Evolutionary conservation across 345 rosid genomes (phyloP), one percentile per base, ranked within the genome.

Genomic region (Citrus trifoliata): DNA sequence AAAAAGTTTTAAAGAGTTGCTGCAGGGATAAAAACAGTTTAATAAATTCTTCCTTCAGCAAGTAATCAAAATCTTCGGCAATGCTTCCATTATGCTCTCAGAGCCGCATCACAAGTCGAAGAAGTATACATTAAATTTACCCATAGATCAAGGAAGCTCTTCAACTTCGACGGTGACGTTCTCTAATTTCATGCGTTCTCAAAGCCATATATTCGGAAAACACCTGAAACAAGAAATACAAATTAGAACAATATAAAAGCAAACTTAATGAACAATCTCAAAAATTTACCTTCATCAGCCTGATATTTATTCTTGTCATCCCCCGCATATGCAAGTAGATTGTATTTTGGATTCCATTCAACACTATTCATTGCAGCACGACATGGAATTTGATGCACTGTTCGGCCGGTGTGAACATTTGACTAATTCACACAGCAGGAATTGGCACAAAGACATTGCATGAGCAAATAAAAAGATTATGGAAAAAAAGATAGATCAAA

Each of bases 281-380:
- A 10, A 19, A 24, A 16, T 62, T 48, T 79, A 95, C 99, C 99
- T 93, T 94, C 98, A 87, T 94, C 98, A 65, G 92, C 86, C 80
- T 88, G 90, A 83, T 94, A 90, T 80, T 96, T 95, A 86, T 86
- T 96, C 88, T 94, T 94, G 91, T 96, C 99, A 84, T 96, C 98
- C 33, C 99, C 99, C 25, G 99, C 98, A 80, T 87, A 94, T 19
- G 99, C 99, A 76, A 96, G 97, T 68, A 96, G 86, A 85, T 94
- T 96, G 84, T 85, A 88, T 75, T 92, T 94, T 69, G 98, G 98
- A 84, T 94, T 96, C 99, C 99, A 94, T 82, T 96, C 98, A 27
- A 96, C 98, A 6, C 98, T 96, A 69, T 96, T 96, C 99, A 94
- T 93, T 13, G 98, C 98, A 66, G 97, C 97, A 19, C 97, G 88